Evolutionary conservation across 192 early-diverging fungal genomes (phyloP).

Genomic region (Coemansia guatemalensis): DNA sequence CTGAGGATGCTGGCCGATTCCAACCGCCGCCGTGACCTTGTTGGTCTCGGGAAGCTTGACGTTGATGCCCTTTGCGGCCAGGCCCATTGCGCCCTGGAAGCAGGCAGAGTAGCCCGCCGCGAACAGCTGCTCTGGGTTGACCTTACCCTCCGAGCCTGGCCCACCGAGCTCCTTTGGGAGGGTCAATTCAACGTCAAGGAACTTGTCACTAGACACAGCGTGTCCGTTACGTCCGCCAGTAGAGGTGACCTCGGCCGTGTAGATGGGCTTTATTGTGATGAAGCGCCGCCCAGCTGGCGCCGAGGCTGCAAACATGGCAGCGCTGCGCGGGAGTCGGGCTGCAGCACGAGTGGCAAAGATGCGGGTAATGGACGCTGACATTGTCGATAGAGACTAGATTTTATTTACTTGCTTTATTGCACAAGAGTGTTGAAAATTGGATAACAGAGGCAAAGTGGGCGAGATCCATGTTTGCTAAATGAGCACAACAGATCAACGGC

Average conservation of each 20-base stretch:
- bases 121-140: slow-evolving; percentile 61
- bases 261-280: slow-evolving; percentile 56
- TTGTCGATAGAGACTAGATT: not conserved
- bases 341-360: slow-evolving; percentile 29
- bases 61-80: slow-evolving; percentile 49
- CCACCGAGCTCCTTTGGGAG: slow-evolving; percentile 61
- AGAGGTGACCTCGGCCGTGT: slow-evolving; percentile 57
- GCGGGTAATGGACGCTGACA: slow-evolving; percentile 33
- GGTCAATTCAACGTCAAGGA: slow-evolving; percentile 53
- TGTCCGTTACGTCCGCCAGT: slow-evolving; percentile 60
- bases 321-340: slow-evolving; percentile 12
- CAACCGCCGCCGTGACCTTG: slow-evolving; percentile 51
- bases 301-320: slow-evolving; percentile 5
- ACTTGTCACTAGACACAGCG: slow-evolving; percentile 56
- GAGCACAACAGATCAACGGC: not conserved
- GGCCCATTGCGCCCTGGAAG: slow-evolving; percentile 60
- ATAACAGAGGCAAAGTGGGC: not conserved
- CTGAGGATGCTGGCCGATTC: slow-evolving; percentile 55
- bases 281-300: slow-evolving; percentile 26
- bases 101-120: slow-evolving; percentile 60
- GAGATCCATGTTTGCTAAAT: no score
- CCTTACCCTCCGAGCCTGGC: slow-evolving; percentile 54
- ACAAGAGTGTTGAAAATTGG: not conserved
- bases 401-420: not conserved
- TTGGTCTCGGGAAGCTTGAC: slow-evolving; percentile 48